phyloP scores from a whole-genome alignment of 495 filamentous ascomycete genomes.

The Hyphodiscus hymeniophilus region DNA sequence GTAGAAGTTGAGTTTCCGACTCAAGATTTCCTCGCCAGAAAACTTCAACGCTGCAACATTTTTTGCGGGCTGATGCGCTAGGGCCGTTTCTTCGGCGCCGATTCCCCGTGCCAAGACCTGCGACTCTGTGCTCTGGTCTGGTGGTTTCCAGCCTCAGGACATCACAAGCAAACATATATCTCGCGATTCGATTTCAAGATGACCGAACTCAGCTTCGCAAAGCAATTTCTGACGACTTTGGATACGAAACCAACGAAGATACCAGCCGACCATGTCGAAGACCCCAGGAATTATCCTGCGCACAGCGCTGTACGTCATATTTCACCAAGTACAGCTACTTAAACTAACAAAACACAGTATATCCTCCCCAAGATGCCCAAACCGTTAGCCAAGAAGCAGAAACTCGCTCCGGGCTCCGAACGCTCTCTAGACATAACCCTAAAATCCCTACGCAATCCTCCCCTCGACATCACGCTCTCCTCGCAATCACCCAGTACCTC shows the following conservation, averaged over 20 bases:
- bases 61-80: not conserved
- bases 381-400: constrained; percentile 40
- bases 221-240: constrained; percentile 69
- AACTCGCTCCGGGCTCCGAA: constrained; percentile 33
- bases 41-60: not conserved
- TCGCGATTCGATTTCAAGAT: constrained; percentile 34
- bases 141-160: constrained; percentile 9
- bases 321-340: not conserved
- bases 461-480: constrained; percentile 52
- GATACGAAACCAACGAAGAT: constrained; percentile 72
- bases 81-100: not conserved
- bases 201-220: constrained; percentile 81
- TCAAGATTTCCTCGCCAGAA: too few species aligned
- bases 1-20: not conserved
- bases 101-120: constrained; percentile 10
- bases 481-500: constrained; percentile 54
- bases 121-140: constrained; percentile 4
- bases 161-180: not conserved
- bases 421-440: constrained; percentile 49
- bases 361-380: constrained; percentile 38
- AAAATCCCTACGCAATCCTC: constrained; percentile 67
- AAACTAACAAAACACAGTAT: constrained; percentile 27
- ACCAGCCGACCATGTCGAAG: constrained; percentile 74
- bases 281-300: constrained; percentile 63
- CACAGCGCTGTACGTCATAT: constrained; percentile 55